Evolutionary conservation across 2,329 filamentous ascomycete genomes (phyloP), one percentile per base, ranked within the genome.

Genomic region (Cladosporium austrohemisphaericum): DNA sequence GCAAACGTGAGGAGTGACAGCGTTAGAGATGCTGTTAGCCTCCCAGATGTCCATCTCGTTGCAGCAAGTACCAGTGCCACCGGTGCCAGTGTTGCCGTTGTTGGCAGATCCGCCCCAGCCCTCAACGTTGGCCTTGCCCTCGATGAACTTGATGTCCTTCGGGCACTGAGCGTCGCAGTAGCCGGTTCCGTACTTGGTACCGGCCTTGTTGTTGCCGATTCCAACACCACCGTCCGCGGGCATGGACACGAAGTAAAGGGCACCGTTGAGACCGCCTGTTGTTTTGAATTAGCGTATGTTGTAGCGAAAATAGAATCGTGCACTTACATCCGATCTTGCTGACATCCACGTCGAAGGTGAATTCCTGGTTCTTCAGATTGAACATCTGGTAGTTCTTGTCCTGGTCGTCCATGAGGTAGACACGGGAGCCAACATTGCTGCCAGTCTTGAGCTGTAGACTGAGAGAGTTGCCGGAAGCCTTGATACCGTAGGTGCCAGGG

Each of bases 311-410:
- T 2, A 5, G 5, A 19, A 22, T 9, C 7, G 3, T 14, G 25
- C 6, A 28, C 44, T 47, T 31, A 47, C 44, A 47, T 31, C 18
- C 44, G 25, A 47, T n/a, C 33, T 47, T 9, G 44, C 33, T 38
- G 36, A 85, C 79, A 63, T 88, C 84, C 20, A 86, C 83, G 49
- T 86, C 83, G 54, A 88, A 86, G 48, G 81, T 83, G 69, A 88
- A 83, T 67, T 88, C 84, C 61, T 83, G 76, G 68, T 80, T 81
- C 47, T 81, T 72, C 51, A 86, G 72, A 52, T 79, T 75, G 69
- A 86, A 83, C 62, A 78, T 76, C 69, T 85, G 70, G 67, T 88
- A 88, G 52, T 76, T 78, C 57, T 71, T 73, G 36, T 82, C 77
- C 44, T 74, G 70, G 57, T 66, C 57, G 11, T 77, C 76, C 71